Percentiles rank a stretch among this genome's conserved stretches.
Evolutionary conservation across 179 eudicot genomes (phyloP).

Genomic region (Beta macrorhiza): DNA sequence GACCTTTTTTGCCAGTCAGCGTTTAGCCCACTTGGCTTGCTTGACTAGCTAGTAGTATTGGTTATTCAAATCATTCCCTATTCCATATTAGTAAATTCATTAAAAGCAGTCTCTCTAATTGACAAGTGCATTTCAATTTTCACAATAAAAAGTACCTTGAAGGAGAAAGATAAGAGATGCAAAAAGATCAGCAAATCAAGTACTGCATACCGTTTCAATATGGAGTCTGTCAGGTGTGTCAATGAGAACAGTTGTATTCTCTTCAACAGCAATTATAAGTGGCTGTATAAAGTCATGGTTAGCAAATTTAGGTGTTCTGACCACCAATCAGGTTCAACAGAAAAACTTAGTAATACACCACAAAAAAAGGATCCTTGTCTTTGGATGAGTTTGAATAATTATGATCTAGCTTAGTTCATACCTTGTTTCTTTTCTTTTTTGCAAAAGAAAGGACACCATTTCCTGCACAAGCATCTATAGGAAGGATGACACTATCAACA

Average conservation of each 20-base stretch:
- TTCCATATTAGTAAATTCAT: not conserved
- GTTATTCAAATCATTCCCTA: not conserved
- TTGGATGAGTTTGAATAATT: conserved; percentile 5
- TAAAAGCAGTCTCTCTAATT: not conserved
- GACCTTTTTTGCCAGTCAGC: no score
- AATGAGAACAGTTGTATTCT: conserved; percentile 76
- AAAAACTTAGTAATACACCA: conserved; percentile 4
- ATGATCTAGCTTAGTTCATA: conserved; percentile 23
- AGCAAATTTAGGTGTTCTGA: not conserved
- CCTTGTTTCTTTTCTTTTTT: conserved; percentile 53
- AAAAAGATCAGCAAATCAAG: conserved; percentile 3
- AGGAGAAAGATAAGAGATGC: conserved; percentile 15
- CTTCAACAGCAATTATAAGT: conserved; percentile 77
- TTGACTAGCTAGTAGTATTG: no score
- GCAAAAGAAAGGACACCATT: conserved; percentile 80
- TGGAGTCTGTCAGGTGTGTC: conserved; percentile 78
- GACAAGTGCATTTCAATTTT: not conserved
- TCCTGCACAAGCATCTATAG: conserved; percentile 81
- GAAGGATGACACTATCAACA: conserved; percentile 88
- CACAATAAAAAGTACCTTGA: not conserved
- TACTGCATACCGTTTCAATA: conserved; percentile 58
- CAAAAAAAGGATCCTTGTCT: conserved; percentile 9
- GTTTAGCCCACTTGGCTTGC: no score
- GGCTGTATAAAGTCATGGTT: conserved; percentile 53
- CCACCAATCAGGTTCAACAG: not conserved